Percentiles rank a stretch among this genome's conserved stretches.
These are phyloP conservation scores for Eimeria necatrix DNA, from an alignment of 169 alveolate species.

Conservation along the genomic window DNA sequence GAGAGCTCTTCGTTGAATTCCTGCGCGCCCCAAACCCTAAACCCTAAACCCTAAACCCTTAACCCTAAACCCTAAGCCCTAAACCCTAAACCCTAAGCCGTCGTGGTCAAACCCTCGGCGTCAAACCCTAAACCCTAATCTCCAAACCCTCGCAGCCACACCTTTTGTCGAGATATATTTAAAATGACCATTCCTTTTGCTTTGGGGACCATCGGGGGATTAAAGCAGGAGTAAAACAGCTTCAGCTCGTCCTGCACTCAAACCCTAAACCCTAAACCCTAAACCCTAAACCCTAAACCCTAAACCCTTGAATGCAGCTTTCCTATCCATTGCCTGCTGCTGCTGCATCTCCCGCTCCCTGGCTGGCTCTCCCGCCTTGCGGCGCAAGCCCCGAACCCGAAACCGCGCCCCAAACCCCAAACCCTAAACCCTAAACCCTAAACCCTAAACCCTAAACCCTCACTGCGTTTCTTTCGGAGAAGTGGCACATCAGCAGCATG, in stretches of 20 bases:
- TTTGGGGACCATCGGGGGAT: conserved; percentile 76
- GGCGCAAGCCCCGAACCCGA: neutral
- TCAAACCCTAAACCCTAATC: neutral
- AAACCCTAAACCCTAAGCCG: neutral
- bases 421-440: neutral
- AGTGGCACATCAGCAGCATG: conserved; percentile 65
- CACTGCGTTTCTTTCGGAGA: conserved; percentile 28
- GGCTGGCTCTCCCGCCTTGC: neutral
- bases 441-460: conserved; percentile 10
- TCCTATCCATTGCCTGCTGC: too few relatives aligned
- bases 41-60: neutral
- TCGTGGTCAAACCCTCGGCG: neutral
- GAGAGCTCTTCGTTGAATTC: too few relatives aligned
- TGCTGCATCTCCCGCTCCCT: neutral
- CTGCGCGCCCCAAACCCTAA: neutral
- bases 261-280: neutral
- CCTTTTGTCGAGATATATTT: conserved; percentile 68
- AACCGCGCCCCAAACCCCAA: neutral
- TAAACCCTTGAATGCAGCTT: too few relatives aligned
- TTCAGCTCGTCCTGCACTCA: conserved; percentile 71
- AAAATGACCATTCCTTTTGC: conserved; percentile 78
- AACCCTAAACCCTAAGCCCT: neutral
- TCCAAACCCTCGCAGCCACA: neutral
- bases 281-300: neutral
- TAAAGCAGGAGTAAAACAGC: conserved; percentile 55